These are phyloP conservation scores for Ramaria sp. DNA, from an alignment of 768 basidiomycete genomes.

Conservation along the genomic window DNA sequence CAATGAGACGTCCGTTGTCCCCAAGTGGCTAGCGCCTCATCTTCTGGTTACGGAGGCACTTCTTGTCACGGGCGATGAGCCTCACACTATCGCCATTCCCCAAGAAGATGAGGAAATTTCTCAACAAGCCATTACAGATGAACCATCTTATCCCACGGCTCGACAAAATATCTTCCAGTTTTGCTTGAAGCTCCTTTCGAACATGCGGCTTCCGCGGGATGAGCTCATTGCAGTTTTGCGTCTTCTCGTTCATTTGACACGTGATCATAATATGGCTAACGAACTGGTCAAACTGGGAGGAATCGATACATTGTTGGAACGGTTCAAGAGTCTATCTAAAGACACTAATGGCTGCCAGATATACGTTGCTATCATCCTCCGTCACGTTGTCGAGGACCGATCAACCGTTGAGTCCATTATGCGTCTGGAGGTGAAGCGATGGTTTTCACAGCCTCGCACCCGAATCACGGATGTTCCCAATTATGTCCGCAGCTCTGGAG, in stretches of 20 bases:
- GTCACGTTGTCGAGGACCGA: slow-evolving; percentile 81
- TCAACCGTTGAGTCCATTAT: slow-evolving; percentile 58
- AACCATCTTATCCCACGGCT: slow-evolving; percentile 52
- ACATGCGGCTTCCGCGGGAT: slow-evolving; percentile 59
- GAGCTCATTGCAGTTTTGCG: slow-evolving; percentile 76
- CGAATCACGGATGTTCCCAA: slow-evolving; percentile 52
- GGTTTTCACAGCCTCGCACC: slow-evolving; percentile 60
- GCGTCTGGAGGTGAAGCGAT: slow-evolving; percentile 73
- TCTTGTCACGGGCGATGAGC: slow-evolving; percentile 65
- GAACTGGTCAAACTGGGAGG: slow-evolving; percentile 64
- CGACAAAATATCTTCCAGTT: slow-evolving; percentile 64
- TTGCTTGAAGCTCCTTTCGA: slow-evolving; percentile 57
- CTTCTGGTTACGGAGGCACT: slow-evolving; percentile 81
- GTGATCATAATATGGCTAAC: slow-evolving; percentile 52
- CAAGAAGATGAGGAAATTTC: slow-evolving; percentile 52
- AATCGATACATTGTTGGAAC: slow-evolving; percentile 50
- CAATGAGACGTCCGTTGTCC: slow-evolving; percentile 44
- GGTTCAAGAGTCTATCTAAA: slow-evolving; percentile 47
- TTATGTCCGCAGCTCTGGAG: slow-evolving; percentile 68
- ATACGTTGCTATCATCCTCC: slow-evolving; percentile 79
- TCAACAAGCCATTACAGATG: slow-evolving; percentile 23
- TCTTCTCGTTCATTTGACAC: slow-evolving; percentile 75
- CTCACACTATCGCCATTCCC: slow-evolving; percentile 52
- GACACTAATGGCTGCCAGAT: slow-evolving; percentile 58
- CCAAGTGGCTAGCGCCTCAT: slow-evolving; percentile 82